Evolutionary conservation across 2,329 filamentous ascomycete species (phyloP), one percentile per base, ranked within the genome.

Genomic region (Aspergillus glaucus): DNA sequence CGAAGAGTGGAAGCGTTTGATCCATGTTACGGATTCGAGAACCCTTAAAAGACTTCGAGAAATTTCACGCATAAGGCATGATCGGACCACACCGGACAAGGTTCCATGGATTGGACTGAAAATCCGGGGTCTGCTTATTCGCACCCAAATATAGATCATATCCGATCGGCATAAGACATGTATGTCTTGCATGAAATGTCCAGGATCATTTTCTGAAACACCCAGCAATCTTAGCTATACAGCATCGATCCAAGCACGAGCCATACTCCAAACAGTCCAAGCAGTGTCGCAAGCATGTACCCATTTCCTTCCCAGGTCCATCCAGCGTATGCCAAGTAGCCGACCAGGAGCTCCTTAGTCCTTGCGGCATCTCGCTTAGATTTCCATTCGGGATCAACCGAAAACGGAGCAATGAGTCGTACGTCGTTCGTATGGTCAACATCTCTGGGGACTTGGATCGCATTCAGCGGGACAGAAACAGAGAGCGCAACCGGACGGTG

Each of bases 401-500:
- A 61, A 60, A 81, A 86, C 1, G 83, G 83, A 41, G 78, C 67
- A n/a, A 66, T 61, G 17, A 69, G 59, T 36, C 71, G 62, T 21
- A 72, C 62, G 53, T 74, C 71, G 19, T 62, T 59, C 15, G 56
- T 50, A 26, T 53, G 53, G 37, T 53, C 49, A 61, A 63, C 47
- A 44, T 64, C 47, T 30, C 63, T 45, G 15, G 76, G 67, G 39
- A 57, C 56, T 9, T 59, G 56, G 44, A 73, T 64, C 6, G 67
- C 53, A 12, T 63, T 56, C 5, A 88, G 70, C 1, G 88, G 85
- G 14, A 96, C 77, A 0, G 75, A 73, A 6, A 84, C 75, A 3
- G 86, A 80, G 21, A 95, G 74, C 43, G 82, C 87, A 2, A 97
- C 93, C 6, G 90, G 80, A 26, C 88, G 82, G 69, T 98, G 93